A percentile compares a stretch with the other conserved stretches of the same genome.
Evolutionary conservation across 116 monocot genomes (phyloP).

Genomic region (Trichopus zeylanicus): DNA sequence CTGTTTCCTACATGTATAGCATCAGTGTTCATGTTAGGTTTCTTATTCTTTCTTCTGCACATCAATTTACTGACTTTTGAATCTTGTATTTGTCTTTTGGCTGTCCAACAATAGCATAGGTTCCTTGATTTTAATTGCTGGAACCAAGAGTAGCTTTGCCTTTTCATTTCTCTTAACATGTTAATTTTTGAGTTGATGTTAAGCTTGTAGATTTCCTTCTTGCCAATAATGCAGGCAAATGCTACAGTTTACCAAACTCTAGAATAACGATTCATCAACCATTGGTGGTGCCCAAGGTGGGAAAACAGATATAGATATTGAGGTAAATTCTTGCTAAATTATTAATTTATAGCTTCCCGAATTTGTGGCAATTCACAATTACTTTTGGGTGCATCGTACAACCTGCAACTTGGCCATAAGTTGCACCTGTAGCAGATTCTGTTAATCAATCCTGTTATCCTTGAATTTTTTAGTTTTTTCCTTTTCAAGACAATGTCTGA

Average conservation of each 20-base stretch:
- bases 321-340: constrained; percentile 27
- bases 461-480: too few species aligned
- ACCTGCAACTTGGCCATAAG: too few species aligned
- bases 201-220: neutral
- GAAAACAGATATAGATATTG: constrained; percentile 81
- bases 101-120: constrained; percentile 51
- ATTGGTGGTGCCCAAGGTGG: constrained; percentile 80
- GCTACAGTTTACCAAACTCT: constrained; percentile 86
- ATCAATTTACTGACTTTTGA: neutral
- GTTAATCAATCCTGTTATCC: too few species aligned
- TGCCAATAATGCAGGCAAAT: constrained; percentile 48
- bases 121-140: constrained; percentile 70
- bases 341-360: neutral
- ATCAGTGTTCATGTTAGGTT: neutral
- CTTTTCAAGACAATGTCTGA: too few species aligned
- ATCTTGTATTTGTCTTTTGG: neutral
- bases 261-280: constrained; percentile 98
- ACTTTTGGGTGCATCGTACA: too few species aligned
- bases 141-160: constrained; percentile 59
- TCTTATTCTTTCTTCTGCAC: neutral
- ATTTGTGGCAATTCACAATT: too few species aligned
- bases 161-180: neutral
- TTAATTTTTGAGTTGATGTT: neutral
- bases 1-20: neutral
- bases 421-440: too few species aligned